These are phyloP conservation scores for Erodium chrysanthum DNA, from an alignment of 441 rosid genomes.

Conservation along the genomic window DNA sequence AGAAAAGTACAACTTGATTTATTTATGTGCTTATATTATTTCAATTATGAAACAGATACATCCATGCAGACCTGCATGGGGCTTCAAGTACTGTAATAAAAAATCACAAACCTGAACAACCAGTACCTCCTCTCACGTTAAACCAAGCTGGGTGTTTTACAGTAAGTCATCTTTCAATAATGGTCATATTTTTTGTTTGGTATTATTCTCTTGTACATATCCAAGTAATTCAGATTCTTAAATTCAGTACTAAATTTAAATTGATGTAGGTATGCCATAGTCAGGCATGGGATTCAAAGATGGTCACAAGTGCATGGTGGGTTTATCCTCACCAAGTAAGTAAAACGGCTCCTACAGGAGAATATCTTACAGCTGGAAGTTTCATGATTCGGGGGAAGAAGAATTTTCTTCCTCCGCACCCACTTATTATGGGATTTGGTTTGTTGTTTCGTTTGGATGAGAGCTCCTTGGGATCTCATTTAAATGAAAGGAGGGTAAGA, in stretches of 20 bases:
- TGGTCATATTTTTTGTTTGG: background rate
- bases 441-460: conserved; percentile 92
- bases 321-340: conserved; percentile 94
- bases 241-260: conserved; percentile 12
- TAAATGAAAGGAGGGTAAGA: conserved; percentile 91
- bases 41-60: conserved; percentile 48
- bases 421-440: conserved; percentile 97
- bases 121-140: conserved; percentile 81
- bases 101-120: conserved; percentile 83
- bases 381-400: conserved; percentile 98
- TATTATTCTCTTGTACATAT: background rate
- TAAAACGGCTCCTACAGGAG: conserved; percentile 98
- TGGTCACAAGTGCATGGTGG: conserved; percentile 99
- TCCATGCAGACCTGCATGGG: conserved; percentile 95
- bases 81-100: conserved; percentile 95
- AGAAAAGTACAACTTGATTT: background rate
- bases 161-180: conserved; percentile 30
- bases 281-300: conserved; percentile 97
- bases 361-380: conserved; percentile 94
- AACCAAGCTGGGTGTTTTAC: conserved; percentile 97
- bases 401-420: conserved; percentile 93
- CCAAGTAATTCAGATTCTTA: conserved; percentile 10
- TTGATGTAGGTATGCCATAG: conserved; percentile 81
- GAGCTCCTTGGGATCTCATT: conserved; percentile 92
- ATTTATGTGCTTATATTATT: conserved; percentile 6